Evolutionary conservation across 345 rosid species (phyloP), one percentile per base, ranked within the genome.

Genomic region (Brassica juncea): DNA sequence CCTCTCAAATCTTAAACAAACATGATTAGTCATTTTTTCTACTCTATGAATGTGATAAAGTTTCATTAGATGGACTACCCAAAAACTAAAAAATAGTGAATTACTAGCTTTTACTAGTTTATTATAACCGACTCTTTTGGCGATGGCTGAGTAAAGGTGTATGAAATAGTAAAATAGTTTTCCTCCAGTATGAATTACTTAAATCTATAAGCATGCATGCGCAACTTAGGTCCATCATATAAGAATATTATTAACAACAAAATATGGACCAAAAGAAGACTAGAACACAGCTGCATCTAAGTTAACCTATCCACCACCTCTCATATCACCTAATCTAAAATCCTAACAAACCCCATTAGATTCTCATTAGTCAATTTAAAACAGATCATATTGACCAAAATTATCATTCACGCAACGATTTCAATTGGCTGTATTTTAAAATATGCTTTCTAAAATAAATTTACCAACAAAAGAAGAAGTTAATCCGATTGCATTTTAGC

Each of bases 191-290:
- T 49, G 64, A 70, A 49, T 9, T 71, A 70, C 25, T 77, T 52
- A 64, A 77, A 71, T 77, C 59, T 28, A 58, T 58, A 72, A 66
- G 62, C 62, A 42, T 72, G 77, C 82, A 78, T 66, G 81, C 81
- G 81, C 81, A 65, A 64, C 76, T 77, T 78, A 72, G 77, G 68
- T 78, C 16, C 49, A 66, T 59, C 77, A 66, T 66, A 30, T 57
- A 25, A 71, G 64, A 34, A 0, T 70, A 70, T 19, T 34, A 60
- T 23, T 15, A 4, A 54, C 9, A 35, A 60, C 2, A 19, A 25
- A 30, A 49, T 21, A 58, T 16, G 0, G 12, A 19, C 4, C 28
- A 37, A 34, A 34, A 16, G 19, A 77, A 62, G 55, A 70, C 30
- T 65, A 64, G 23, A 10, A 64, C 8, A 54, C 61, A 66, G 54